Evolutionary conservation across 78 protist genomes (phyloP), one percentile per base, ranked within the genome.

Genomic region (Planoprotostelium fungivorum): DNA sequence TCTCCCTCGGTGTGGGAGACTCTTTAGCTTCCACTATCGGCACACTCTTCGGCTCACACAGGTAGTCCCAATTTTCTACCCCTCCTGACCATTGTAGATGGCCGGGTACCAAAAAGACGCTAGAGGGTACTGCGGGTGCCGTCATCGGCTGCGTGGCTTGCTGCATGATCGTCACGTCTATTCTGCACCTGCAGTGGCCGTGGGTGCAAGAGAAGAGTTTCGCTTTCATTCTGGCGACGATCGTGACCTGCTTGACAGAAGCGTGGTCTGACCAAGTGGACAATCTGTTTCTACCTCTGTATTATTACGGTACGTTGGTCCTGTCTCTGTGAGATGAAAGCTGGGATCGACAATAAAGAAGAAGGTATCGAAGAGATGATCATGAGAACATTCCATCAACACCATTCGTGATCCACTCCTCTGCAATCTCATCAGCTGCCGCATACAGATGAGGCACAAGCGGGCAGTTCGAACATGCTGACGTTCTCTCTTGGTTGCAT

Each of bases 11-110:
- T 16, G 84, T 92, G 38, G 94, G 94, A 51, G 94, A 92, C 51
- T 89, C 91, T 28, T 39, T 88, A 38, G 97, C 98, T 28, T 93
- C 98, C 10, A 31, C 38, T 37, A 63, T 93, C 0, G 98, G 98
- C 29, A 29, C 85, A 1, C 87, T 25, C 36, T 37, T 88, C 36
- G 98, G 98, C 0, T 5, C 16, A 25, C 73, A 51, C 73, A 51
- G 73, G 73, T 51, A 51, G 5, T 51, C 5, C 73, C 5, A 25
- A 25, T 51, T 51, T 51, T 16, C 16, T 51, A 5, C 5, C 31
- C 5, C 16, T 51, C 16, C 16, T 51, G 73, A 51, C 73, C 5
- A 51, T 25, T 5, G 16, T 51, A 51, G 73, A 51, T 51, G 73
- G 73, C 73, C 73, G 5, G 73, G 73, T 5, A 51, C 73, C 5